Percentiles rank a stretch among this genome's conserved stretches.
phyloP scores from a whole-genome alignment of 2,329 filamentous ascomycete species.

The Aspergillus ibericus region DNA sequence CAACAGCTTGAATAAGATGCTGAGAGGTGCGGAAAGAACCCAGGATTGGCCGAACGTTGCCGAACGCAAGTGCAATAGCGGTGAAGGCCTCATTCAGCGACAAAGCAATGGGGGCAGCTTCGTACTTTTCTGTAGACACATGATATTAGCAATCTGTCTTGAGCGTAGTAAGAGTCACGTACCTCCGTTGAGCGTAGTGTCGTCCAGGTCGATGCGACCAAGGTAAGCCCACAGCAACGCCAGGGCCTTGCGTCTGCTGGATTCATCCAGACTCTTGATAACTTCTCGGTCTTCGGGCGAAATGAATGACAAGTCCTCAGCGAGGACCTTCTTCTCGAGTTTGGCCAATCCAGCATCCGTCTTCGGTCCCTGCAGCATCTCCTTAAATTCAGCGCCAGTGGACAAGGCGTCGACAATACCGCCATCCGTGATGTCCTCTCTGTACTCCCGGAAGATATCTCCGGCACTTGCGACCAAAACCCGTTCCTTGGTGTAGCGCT shows the following conservation, averaged over 20 bases:
- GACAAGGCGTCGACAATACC: constrained; percentile 80
- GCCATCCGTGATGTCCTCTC: constrained; percentile 76
- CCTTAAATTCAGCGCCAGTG: constrained; percentile 80
- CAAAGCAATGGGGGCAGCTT: constrained; percentile 83
- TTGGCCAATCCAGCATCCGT: constrained; percentile 78
- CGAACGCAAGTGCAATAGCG: constrained; percentile 83
- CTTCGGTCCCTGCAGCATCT: constrained; percentile 72
- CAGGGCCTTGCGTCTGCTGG: constrained; percentile 78
- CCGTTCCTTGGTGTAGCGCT: constrained; percentile 88
- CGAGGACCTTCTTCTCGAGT: constrained; percentile 77
- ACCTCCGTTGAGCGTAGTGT: constrained; percentile 70
- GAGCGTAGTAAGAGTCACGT: constrained; percentile 10
- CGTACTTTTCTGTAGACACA: constrained; percentile 67
- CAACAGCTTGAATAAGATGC: constrained; percentile 83
- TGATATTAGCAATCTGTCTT: constrained; percentile 12
- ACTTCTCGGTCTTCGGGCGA: constrained; percentile 71
- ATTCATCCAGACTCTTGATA: constrained; percentile 77
- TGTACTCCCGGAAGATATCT: constrained; percentile 90
- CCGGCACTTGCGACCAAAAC: constrained; percentile 91
- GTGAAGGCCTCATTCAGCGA: constrained; percentile 82
- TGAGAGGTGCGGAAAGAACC: constrained; percentile 81
- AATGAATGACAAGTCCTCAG: constrained; percentile 59
- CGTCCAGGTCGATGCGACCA: constrained; percentile 80
- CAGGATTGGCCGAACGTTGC: constrained; percentile 77
- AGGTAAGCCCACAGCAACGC: constrained; percentile 94